phyloP scores from a whole-genome alignment of 257 asterid genomes.

The Ballota nigra region DNA sequence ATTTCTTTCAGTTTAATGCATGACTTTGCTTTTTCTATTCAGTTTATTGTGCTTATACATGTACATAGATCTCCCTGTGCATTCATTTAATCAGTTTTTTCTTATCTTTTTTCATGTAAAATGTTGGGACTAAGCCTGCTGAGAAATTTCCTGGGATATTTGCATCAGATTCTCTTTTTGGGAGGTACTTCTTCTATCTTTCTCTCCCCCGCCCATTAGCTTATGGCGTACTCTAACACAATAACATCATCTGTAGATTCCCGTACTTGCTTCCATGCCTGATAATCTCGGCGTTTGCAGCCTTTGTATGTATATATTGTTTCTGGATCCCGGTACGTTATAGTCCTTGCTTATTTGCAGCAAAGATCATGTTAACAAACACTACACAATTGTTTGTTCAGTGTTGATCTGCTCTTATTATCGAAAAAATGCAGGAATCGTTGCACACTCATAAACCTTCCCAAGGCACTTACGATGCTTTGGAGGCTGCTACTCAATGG shows the following conservation, averaged over 20 bases:
- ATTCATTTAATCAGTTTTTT: neutral
- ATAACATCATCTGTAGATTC: conserved; percentile 42
- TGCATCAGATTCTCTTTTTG: conserved; percentile 53
- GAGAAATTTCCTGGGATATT: conserved; percentile 68
- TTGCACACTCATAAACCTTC: conserved; percentile 43
- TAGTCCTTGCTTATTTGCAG: neutral
- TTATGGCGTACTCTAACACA: conserved; percentile 6
- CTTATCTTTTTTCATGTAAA: neutral
- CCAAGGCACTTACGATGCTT: conserved; percentile 30
- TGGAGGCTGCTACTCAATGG: conserved; percentile 34
- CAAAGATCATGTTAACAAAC: neutral
- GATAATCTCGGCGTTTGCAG: conserved; percentile 50
- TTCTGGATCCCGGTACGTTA: conserved; percentile 80
- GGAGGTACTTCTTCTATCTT: conserved; percentile 41
- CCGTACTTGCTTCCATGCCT: conserved; percentile 83
- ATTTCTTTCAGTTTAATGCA: no score
- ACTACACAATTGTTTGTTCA: neutral
- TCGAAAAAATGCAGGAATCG: conserved; percentile 57
- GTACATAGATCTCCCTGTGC: neutral
- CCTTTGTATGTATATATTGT: conserved; percentile 42
- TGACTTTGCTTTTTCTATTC: neutral
- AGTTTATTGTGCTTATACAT: neutral
- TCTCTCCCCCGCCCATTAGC: neutral
- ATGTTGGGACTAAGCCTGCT: conserved; percentile 56
- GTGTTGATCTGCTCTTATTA: neutral